Evolutionary conservation across 768 basidiomycete genomes (phyloP).

Genomic region (Boletus vinaceobasis): DNA sequence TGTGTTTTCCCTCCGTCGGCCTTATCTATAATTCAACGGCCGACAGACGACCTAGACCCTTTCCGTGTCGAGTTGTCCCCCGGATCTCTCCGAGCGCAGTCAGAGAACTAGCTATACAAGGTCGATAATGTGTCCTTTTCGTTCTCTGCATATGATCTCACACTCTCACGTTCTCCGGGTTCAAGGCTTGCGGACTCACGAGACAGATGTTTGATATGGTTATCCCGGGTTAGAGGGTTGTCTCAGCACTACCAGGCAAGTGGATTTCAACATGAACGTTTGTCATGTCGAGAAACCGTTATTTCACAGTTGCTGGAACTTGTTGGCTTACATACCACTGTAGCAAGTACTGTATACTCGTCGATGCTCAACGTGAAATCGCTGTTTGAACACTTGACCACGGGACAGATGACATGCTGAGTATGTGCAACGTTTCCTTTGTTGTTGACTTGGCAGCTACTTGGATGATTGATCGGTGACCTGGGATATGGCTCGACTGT

Average conservation of each 20-base stretch:
- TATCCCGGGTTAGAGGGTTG: background rate
- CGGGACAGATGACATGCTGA: conserved; percentile 1
- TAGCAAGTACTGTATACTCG: background rate
- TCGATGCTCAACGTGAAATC: background rate
- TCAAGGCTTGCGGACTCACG: background rate
- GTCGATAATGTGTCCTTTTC: background rate
- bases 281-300: background rate
- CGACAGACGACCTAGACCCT: conserved; percentile 21
- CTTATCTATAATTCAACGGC: background rate
- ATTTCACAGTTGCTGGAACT: background rate
- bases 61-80: conserved; percentile 22
- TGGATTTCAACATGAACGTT: background rate
- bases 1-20: background rate
- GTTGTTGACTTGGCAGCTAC: background rate
- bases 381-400: background rate
- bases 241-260: conserved; percentile 6
- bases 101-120: conserved; percentile 11
- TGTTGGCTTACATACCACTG: background rate
- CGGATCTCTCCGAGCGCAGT: conserved; percentile 7
- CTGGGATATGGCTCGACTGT: background rate
- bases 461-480: conserved; percentile 3
- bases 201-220: background rate
- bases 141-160: background rate
- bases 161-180: background rate
- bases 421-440: background rate